Base-by-base conservation (phyloP, 2,329 filamentous ascomycete genomes). In the Trichoderma sp. region DNA sequence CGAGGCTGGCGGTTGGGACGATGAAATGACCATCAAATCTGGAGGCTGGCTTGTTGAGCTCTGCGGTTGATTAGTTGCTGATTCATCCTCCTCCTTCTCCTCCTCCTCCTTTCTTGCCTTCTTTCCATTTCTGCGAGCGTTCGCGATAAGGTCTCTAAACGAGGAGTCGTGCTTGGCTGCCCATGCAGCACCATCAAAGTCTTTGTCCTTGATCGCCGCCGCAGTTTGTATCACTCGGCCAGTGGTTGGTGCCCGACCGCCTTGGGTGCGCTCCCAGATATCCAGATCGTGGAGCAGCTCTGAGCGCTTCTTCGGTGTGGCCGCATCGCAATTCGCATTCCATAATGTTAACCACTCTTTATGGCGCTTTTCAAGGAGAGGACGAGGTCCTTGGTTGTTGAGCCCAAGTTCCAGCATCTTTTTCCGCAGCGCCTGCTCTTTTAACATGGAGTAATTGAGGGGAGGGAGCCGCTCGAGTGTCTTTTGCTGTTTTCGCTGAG, bases 321-420 rank as follows among this genome's bases (percentile, higher is more conserved):
- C 87, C 2, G 94, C 91, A 79, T 99, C 96, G 80, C 94, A 97
- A 77, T 99, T 99, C 13, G 96, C 92, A 78, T 99, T 99, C 91
- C 93, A 97, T 21, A 99, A 82, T 47, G 96, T 97, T 63, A 96
- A 86, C 94, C 94, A 99, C 79, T 99, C 96, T 29, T 88, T 92
- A 76, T 98, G 94, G 21, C 96, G 88, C 72, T 86, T 87, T 77
- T 95, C 91, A 66, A 98, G 83, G 1, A 94, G 83, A 57, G 85
- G 82, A 57, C 91, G 91, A 0, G 85, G 80, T 0, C 96, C 96
- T 70, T 82, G 84, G 11, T 85, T 86, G 0, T 93, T 90, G 68
- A 98, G 89, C 0, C 94, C 93, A 1, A 96, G 83, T 3, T 97
- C 93, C 21, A 83, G 79, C 53, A 99, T 82, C 80, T 97, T 98